phyloP scores from a whole-genome alignment of 2,329 filamentous ascomycete genomes.

The Paracamarosporium sp. region DNA sequence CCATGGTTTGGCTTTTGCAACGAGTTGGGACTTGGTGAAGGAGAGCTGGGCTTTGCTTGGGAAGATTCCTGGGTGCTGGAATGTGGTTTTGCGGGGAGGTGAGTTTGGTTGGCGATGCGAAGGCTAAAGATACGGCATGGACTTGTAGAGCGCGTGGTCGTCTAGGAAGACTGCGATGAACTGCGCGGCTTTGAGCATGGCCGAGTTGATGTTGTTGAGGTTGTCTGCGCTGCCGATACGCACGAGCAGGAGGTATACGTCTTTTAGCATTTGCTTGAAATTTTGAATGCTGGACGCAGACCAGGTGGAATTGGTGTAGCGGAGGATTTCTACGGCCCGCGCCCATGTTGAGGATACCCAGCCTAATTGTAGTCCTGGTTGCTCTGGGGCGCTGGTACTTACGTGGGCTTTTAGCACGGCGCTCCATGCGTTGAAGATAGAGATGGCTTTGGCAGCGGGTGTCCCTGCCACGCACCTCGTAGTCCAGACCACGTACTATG shows the following conservation, averaged over 20 bases:
- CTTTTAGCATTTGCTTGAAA: not conserved
- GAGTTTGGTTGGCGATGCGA: not conserved
- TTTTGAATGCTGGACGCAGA: not conserved
- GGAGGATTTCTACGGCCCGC: not conserved
- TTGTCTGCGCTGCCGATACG: not conserved
- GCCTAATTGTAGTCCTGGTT: not conserved
- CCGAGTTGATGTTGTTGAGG: not conserved
- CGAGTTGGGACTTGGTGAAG: not conserved
- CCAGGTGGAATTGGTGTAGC: not conserved
- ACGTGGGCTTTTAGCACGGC: not conserved
- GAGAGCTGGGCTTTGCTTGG: not conserved
- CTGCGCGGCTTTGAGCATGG: not conserved
- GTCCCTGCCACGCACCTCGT: no score
- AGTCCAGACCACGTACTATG: no score
- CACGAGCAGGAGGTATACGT: slow-evolving; percentile 1
- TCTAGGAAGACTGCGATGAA: slow-evolving; percentile 1
- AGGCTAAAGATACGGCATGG: not conserved
- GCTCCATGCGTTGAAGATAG: not conserved
- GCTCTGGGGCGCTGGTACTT: slow-evolving; percentile 1
- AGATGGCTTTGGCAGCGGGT: not conserved
- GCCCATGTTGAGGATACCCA: not conserved
- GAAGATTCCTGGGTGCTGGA: slow-evolving; percentile 1
- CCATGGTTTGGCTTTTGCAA: not conserved
- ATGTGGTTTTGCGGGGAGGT: not conserved
- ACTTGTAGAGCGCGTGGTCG: not conserved